Base-by-base conservation (phyloP, 257 asterid genomes). In the Fraxinus americana region DNA sequence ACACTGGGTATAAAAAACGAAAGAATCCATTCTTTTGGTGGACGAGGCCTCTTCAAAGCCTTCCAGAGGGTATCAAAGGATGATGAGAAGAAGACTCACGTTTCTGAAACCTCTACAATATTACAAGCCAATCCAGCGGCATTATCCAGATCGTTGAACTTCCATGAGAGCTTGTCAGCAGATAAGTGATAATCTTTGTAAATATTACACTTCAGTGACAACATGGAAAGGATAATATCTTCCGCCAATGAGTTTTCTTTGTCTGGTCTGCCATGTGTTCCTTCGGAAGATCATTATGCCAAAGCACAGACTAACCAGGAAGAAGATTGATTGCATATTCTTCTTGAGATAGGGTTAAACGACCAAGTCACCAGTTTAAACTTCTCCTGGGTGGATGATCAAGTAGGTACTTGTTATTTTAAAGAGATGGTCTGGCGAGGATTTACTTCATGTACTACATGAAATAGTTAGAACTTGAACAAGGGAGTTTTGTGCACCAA, bases 61-160 rank as follows among this genome's bases (percentile, higher is more conserved):
- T 92, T 90, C 78, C 84, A 81, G 13, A 65, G 82, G 78, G 82
- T 67, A 70, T 81, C 92, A 1, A 88, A 87, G 83, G 84, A 54
- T 27, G 84, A 72, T 19, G 87, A 79, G 45, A 91, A 79, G 83
- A n/a, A 12, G 54, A 12, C 75, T 0, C 85, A 59, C 41, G 87
- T 61, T 59, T 69, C 78, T n/a, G 92, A 86, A 83, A 75, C 90
- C 54, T 83, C 89, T 13, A 59, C 90, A 1, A 88, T 90, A n/a
- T 88, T 93, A 74, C 92, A 86, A 72, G 98, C 96, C 71, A 93
- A 93, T 85, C 98, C 97, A 45, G 97, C 98, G 10, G 97, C 98
- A 59, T 29, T 92, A 69, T 92, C 98, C 32, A 83, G 98, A 85
- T 92, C 97, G 2, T 52, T 89, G 70, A 86, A 79, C 85, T 94